Evolutionary conservation across 257 asterid genomes (phyloP).

Genomic region (Solanum piurae): DNA sequence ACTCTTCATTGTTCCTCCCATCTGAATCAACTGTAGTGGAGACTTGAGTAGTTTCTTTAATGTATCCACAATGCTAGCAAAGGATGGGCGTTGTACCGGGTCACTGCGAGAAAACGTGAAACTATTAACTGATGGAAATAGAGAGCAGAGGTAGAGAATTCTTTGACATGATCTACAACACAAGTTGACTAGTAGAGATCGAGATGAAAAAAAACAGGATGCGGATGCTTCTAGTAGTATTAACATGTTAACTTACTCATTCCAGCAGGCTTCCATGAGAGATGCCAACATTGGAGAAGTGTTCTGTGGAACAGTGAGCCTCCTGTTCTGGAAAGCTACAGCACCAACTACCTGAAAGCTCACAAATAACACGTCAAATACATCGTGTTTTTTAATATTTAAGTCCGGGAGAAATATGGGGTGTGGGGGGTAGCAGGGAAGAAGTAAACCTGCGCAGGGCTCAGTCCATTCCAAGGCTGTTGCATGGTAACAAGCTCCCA

Average conservation of each 20-base stretch:
- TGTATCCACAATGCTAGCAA: constrained; percentile 48
- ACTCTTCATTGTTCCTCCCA: constrained; percentile 34
- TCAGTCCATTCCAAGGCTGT: constrained; percentile 92
- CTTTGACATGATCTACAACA: neutral
- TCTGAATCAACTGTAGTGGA: constrained; percentile 59
- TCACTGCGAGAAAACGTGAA: constrained; percentile 34
- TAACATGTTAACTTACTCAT: constrained; percentile 50
- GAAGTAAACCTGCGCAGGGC: constrained; percentile 77
- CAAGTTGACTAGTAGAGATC: neutral
- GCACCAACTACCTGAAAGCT: constrained; percentile 84
- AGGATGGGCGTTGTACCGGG: constrained; percentile 63
- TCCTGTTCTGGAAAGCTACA: constrained; percentile 89
- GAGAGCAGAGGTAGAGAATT: neutral
- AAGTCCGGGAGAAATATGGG: neutral
- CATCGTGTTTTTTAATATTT: neutral
- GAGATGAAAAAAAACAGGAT: neutral
- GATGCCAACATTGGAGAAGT: constrained; percentile 59
- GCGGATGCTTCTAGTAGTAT: neutral
- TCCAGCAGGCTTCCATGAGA: constrained; percentile 95
- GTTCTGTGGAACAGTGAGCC: constrained; percentile 65
- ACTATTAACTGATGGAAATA: neutral
- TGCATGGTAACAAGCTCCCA: constrained; percentile 96
- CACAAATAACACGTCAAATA: neutral
- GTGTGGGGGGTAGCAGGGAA: neutral
- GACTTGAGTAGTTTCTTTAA: constrained; percentile 83